Conservation (phyloP, 768 basidiomycete genomes). For the Mycena sanguinolenta region DNA sequence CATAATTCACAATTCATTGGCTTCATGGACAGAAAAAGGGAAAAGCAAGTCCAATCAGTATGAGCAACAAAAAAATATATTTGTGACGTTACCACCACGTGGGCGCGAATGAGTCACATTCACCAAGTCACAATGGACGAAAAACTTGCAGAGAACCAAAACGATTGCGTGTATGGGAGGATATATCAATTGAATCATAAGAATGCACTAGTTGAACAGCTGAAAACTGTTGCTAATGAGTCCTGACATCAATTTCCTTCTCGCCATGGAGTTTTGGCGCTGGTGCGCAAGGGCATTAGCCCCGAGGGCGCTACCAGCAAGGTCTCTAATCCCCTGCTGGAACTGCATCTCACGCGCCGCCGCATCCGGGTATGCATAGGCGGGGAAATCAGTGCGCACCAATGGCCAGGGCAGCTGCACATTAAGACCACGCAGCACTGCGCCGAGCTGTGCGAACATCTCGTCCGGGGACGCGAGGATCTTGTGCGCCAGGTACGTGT, state of each 20-base stretch:
- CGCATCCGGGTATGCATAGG: slow-evolving; percentile 35
- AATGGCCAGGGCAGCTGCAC: slow-evolving; percentile 35
- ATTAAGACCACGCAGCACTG: slow-evolving; percentile 21
- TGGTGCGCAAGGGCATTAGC: not conserved
- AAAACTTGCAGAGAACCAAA: not conserved
- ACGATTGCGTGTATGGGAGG: too few relatives aligned
- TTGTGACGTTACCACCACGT: slow-evolving; percentile 2
- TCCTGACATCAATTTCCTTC: slow-evolving; percentile 18
- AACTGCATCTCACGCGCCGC: slow-evolving; percentile 37
- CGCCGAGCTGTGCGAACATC: slow-evolving; percentile 31
- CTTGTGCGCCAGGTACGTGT: slow-evolving; percentile 38
- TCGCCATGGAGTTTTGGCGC: not conserved
- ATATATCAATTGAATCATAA: not conserved
- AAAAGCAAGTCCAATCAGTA: too few relatives aligned
- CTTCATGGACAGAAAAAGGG: too few relatives aligned
- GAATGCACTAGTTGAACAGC: slow-evolving; percentile 2
- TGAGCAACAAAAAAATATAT: too few relatives aligned
- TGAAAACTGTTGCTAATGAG: slow-evolving; percentile 18
- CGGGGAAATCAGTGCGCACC: slow-evolving; percentile 29
- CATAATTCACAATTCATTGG: too few relatives aligned
- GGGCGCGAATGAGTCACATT: slow-evolving; percentile 10
- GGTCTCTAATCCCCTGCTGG: slow-evolving; percentile 29
- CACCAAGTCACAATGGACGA: not conserved
- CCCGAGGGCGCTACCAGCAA: slow-evolving; percentile 27
- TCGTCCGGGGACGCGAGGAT: slow-evolving; percentile 31